phyloP scores from a whole-genome alignment of 192 early-diverging fungal species.

The Mortierella antarctica region DNA sequence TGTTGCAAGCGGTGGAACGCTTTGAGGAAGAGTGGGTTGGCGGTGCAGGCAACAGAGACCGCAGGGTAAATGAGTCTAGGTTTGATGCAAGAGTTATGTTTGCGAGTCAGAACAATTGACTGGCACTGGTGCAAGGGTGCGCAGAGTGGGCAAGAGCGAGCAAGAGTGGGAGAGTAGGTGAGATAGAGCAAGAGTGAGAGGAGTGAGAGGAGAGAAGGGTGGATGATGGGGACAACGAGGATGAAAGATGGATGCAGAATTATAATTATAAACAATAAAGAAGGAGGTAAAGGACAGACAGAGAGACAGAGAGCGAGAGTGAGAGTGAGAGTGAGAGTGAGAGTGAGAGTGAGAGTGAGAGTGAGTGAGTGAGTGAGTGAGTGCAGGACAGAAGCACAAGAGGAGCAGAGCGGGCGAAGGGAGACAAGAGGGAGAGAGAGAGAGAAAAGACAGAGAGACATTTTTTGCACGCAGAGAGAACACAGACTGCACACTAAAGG shows the following conservation, averaged over 20 bases:
- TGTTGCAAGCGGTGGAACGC: too few species aligned
- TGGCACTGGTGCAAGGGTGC: not conserved
- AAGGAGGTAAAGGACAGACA: not conserved
- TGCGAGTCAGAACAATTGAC: not conserved
- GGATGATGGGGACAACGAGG: not conserved
- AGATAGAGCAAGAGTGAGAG: not conserved
- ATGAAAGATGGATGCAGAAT: constrained; percentile 4
- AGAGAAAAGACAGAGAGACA: not conserved
- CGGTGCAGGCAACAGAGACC: not conserved
- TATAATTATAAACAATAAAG: not conserved
- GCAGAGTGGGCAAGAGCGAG: not conserved
- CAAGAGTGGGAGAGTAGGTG: too few species aligned
- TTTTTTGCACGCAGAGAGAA: not conserved
- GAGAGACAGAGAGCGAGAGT: not conserved
- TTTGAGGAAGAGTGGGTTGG: not conserved
- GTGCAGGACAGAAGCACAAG: not conserved
- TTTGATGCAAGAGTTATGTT: not conserved
- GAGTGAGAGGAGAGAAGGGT: not conserved
- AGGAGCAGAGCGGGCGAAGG: not conserved
- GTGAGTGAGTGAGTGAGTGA: not conserved
- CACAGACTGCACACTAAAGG: constrained; percentile 7
- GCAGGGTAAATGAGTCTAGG: not conserved
- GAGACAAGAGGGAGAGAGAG: constrained; percentile 10
- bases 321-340: not conserved
- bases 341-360: not conserved